Conservation (phyloP, 148 eudicot species). For the Diospyros kaki region DNA sequence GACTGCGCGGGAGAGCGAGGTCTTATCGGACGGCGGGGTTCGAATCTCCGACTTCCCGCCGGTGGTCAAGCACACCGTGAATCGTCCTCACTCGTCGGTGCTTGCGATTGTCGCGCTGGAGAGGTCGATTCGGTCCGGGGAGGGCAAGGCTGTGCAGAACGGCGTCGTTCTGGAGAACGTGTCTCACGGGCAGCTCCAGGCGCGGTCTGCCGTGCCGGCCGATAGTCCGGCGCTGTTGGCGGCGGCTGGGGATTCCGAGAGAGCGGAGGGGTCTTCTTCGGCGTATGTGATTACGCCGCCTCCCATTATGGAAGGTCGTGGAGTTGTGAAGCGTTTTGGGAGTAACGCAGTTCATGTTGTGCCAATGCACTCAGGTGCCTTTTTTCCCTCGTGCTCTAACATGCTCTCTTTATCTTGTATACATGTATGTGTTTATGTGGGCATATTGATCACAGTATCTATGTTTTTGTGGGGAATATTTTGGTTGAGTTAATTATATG, state of each 20-base stretch:
- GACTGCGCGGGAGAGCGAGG: constrained; percentile 34
- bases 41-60: constrained; percentile 62
- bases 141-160: constrained; percentile 26
- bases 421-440: neutral
- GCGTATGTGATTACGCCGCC: constrained; percentile 65
- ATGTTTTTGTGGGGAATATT: no score
- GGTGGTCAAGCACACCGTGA: constrained; percentile 45
- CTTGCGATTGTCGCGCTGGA: constrained; percentile 42
- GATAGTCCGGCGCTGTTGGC: constrained; percentile 37
- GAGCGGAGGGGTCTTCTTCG: constrained; percentile 14
- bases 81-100: constrained; percentile 56
- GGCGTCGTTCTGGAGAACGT: constrained; percentile 58
- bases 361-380: constrained; percentile 78
- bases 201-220: constrained; percentile 57
- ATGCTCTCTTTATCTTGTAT: neutral
- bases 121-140: constrained; percentile 38
- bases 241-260: constrained; percentile 34
- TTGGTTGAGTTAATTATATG: no score
- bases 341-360: constrained; percentile 52
- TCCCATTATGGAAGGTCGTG: constrained; percentile 52
- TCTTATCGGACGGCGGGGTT: constrained; percentile 40
- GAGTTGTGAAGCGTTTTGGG: constrained; percentile 64
- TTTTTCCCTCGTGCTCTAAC: neutral
- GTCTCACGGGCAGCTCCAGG: constrained; percentile 89
- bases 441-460: no score